These are phyloP conservation scores for Aureobasidium sp. DNA, from an alignment of 2,329 filamentous ascomycete species.

Conservation along the genomic window DNA sequence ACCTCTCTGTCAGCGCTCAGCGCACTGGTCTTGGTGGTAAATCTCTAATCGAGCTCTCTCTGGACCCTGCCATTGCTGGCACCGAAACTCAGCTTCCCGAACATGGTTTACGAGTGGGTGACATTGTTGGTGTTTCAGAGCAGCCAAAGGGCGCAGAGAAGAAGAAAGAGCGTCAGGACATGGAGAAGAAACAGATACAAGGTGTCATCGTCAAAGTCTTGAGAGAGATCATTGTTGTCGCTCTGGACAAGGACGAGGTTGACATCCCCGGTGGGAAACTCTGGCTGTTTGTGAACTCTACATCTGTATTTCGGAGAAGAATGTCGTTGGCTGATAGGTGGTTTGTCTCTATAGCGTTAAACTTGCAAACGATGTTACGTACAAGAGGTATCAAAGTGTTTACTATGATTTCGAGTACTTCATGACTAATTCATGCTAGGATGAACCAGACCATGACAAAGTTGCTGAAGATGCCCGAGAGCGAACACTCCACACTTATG, in stretches of 20 bases:
- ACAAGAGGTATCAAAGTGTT: constrained; percentile 45
- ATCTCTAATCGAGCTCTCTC: constrained; percentile 71
- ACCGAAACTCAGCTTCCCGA: constrained; percentile 51
- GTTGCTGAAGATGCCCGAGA: constrained; percentile 49
- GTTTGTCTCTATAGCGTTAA: constrained; percentile 46
- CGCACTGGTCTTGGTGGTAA: constrained; percentile 90
- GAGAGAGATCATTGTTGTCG: constrained; percentile 55
- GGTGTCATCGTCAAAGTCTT: constrained; percentile 65
- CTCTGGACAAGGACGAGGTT: constrained; percentile 58
- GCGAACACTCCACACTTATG: constrained; percentile 52
- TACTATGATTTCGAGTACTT: neutral
- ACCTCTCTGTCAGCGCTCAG: constrained; percentile 65
- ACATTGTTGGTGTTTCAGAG: constrained; percentile 70
- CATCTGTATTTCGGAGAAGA: neutral
- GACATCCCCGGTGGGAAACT: constrained; percentile 49
- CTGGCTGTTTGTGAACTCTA: constrained; percentile 50
- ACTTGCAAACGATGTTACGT: constrained; percentile 59
- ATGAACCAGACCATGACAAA: constrained; percentile 59
- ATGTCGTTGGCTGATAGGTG: constrained; percentile 28
- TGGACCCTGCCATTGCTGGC: constrained; percentile 61
- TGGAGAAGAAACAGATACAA: constrained; percentile 60
- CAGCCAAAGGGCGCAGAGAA: constrained; percentile 64
- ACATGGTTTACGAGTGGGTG: constrained; percentile 68
- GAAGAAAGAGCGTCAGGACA: constrained; percentile 64
- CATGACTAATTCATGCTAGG: constrained; percentile 29